Base-by-base conservation (phyloP, 1,139 yeast genomes). In the Geotrichum histeridarum region DNA sequence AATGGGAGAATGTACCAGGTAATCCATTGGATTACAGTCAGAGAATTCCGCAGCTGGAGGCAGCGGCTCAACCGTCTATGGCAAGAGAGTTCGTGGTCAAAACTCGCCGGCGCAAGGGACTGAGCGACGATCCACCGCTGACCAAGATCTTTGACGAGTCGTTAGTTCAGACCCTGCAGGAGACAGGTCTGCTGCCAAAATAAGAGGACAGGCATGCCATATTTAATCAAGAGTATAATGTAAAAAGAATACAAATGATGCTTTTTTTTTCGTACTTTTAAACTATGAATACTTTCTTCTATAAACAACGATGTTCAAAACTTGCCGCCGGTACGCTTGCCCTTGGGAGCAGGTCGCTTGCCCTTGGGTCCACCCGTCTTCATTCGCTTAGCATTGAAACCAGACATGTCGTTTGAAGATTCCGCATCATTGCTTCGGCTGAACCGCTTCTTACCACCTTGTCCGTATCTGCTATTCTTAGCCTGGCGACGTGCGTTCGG, bases 71-170 rank as follows among this genome's bases (percentile, higher is more conserved):
- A 0, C 74, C 75, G 27, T 83, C 86, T 1, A 72, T 91, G 60
- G 93, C 96, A 0, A 75, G 99, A 57, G 99, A 94, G 69, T 89
- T 91, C 64, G 84, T 90, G 46, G 72, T 87, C 70, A 94, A 94
- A 69, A 90, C 97, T 0, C 77, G 99, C 66, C 81, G 83, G 61
- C 77, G 97, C 61, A 91, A 90, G 67, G 98, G 97, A 0, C 62
- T 76, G 30, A 64, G 68, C 32, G 93, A 86, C 17, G 95, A 87
- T 48, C 95, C 96, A 5, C 77, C 80, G 2, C 68, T 91, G 54
- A 77, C 79, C 54, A 84, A 83, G 62, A 89, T 84, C 64, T 77
- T 93, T 39, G 95, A 85, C 55, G 70, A 73, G 1, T 84, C 80
- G 1, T 70, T 86, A 31, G 80, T 77, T 60, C 73, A 73, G 7